Conservation (phyloP, 2,329 filamentous ascomycete genomes). For the Teratosphaeria pseudoeucalypti region DNA sequence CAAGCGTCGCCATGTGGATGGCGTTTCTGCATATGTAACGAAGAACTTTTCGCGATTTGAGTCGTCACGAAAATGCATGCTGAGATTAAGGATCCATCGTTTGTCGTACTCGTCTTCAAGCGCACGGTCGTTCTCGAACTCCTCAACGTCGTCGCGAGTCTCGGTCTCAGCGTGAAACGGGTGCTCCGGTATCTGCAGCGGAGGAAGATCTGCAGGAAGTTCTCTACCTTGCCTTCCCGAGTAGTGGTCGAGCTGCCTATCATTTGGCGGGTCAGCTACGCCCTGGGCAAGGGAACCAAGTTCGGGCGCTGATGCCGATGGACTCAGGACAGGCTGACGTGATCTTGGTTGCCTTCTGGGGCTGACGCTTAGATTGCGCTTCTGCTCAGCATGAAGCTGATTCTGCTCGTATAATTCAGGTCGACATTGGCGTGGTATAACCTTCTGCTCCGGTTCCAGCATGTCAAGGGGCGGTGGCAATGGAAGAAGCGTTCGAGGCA, state of each 20-base stretch:
- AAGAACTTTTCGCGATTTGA: conserved; percentile 96
- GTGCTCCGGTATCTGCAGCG: conserved; percentile 12
- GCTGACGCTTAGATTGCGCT: conserved; percentile 29
- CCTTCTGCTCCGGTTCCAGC: conserved; percentile 69
- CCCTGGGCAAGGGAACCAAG: conserved; percentile 2
- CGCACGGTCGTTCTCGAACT: conserved; percentile 41
- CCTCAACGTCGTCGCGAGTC: conserved; percentile 24
- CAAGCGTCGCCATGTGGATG: conserved; percentile 72
- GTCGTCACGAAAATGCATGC: conserved; percentile 94
- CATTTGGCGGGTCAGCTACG: not conserved
- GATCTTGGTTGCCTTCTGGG: conserved; percentile 34
- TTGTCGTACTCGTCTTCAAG: conserved; percentile 73
- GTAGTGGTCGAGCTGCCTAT: not conserved
- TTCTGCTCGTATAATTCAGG: conserved; percentile 48
- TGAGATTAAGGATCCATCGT: conserved; percentile 87
- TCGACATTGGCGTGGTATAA: conserved; percentile 58
- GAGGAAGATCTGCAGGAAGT: conserved; percentile 8
- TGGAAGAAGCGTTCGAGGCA: conserved; percentile 47
- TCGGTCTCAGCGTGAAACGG: conserved; percentile 5
- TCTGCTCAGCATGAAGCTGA: conserved; percentile 54
- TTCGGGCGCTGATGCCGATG: conserved; percentile 31
- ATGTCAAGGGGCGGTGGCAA: conserved; percentile 66
- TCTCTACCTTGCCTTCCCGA: conserved; percentile 2
- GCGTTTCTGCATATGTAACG: conserved; percentile 77
- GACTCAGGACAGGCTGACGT: conserved; percentile 27